A percentile compares a stretch with the other conserved stretches of the same genome.
phyloP scores from a whole-genome alignment of 2,329 filamentous ascomycete species.

The Alternaria viburni region DNA sequence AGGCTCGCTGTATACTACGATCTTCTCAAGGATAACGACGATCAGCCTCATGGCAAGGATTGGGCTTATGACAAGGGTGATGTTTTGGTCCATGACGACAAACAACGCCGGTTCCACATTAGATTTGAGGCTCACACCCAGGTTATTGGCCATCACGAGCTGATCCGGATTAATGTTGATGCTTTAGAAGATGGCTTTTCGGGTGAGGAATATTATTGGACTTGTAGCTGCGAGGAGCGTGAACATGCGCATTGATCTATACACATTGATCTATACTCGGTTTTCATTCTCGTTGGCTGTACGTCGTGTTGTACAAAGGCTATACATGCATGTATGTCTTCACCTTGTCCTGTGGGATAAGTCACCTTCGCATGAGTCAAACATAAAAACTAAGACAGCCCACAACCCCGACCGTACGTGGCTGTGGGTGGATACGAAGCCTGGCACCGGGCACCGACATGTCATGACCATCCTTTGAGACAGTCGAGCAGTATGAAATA shows the following conservation, averaged over 20 bases:
- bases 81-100: neutral
- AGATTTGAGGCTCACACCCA: neutral
- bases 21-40: neutral
- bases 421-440: neutral
- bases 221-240: neutral
- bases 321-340: neutral
- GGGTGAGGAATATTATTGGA: neutral
- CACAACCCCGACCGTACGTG: neutral
- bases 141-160: neutral
- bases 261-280: neutral
- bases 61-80: neutral
- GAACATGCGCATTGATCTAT: too few species aligned
- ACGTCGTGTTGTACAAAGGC: neutral
- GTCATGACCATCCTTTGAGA: neutral
- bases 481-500: neutral
- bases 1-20: neutral
- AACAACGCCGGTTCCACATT: fast-evolving
- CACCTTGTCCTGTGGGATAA: fast-evolving
- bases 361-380: neutral
- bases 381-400: neutral
- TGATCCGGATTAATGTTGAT: neutral
- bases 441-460: neutral
- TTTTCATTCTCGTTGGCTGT: fast-evolving
- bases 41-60: neutral
- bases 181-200: neutral